These are phyloP conservation scores for Sisymbrium altissimum DNA, from an alignment of 345 rosid species.

Conservation along the genomic window DNA sequence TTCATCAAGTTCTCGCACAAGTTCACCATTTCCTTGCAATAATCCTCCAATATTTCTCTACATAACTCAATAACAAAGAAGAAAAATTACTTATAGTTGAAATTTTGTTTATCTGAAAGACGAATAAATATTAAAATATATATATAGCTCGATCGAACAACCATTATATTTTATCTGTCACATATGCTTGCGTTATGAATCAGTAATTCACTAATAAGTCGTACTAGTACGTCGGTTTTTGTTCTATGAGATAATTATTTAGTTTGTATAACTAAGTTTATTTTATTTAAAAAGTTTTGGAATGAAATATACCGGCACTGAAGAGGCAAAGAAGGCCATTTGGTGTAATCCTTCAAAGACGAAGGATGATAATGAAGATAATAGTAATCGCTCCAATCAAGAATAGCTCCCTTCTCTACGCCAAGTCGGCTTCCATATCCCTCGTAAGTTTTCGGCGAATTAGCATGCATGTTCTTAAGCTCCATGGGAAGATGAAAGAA, in stretches of 20 bases:
- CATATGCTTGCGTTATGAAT: neutral
- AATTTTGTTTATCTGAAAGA: no score
- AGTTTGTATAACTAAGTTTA: neutral
- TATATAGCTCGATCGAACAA: neutral
- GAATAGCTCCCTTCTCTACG: slow-evolving; percentile 72
- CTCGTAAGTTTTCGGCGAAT: slow-evolving; percentile 76
- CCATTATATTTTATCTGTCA: neutral
- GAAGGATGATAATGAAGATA: slow-evolving; percentile 72
- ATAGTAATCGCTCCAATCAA: slow-evolving; percentile 93
- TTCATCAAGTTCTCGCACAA: slow-evolving; percentile 59
- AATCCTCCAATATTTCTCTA: slow-evolving; percentile 70
- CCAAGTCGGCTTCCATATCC: slow-evolving; percentile 96
- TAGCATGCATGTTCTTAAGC: slow-evolving; percentile 60
- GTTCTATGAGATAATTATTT: neutral
- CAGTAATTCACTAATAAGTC: neutral
- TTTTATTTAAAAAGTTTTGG: neutral
- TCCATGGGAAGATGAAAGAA: slow-evolving; percentile 82
- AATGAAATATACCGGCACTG: slow-evolving; percentile 51
- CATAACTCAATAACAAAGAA: neutral
- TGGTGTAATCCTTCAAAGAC: slow-evolving; percentile 50
- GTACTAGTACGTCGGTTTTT: slow-evolving; percentile 7
- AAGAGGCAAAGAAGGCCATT: slow-evolving; percentile 72
- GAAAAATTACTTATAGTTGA: no score
- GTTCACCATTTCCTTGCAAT: slow-evolving; percentile 54
- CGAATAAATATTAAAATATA: neutral